Conservation (phyloP, 2,329 filamentous ascomycete genomes). For the Rhinocladiella mackenziei region DNA sequence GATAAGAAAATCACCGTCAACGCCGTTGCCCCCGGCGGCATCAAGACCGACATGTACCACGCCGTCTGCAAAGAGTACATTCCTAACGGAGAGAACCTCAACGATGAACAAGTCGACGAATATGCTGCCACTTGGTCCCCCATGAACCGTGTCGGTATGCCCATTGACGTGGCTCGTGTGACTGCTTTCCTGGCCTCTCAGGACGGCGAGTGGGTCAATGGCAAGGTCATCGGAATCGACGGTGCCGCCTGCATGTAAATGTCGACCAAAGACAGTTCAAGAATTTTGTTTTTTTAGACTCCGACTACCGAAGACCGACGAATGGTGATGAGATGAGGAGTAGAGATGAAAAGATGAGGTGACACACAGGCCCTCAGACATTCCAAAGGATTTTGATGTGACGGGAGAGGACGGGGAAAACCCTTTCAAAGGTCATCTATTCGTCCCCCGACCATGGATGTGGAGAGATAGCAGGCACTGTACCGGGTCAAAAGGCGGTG, state of each 20-base stretch:
- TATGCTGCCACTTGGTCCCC: constrained; percentile 44
- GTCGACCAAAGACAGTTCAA: neutral
- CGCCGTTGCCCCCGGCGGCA: constrained; percentile 62
- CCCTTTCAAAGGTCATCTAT: too few relatives aligned
- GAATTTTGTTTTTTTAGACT: too few relatives aligned
- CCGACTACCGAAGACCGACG: too few relatives aligned
- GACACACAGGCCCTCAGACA: too few relatives aligned
- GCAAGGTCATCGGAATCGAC: constrained; percentile 38
- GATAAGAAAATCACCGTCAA: constrained; percentile 66
- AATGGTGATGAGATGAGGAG: neutral
- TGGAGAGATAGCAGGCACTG: too few relatives aligned
- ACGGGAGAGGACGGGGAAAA: too few relatives aligned
- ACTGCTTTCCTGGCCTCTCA: constrained; percentile 54
- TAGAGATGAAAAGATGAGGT: neutral
- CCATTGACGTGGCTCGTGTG: constrained; percentile 57
- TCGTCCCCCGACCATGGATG: too few relatives aligned
- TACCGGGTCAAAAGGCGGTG: too few relatives aligned
- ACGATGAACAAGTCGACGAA: constrained; percentile 28
- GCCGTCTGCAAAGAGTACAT: constrained; percentile 39
- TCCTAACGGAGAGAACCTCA: constrained; percentile 36
- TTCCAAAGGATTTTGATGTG: too few relatives aligned
- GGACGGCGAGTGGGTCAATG: constrained; percentile 57
- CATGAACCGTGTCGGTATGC: constrained; percentile 55
- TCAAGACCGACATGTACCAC: constrained; percentile 67
- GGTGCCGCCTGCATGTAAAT: constrained; percentile 33